A percentile compares a stretch with the other conserved stretches of the same genome.
These are phyloP conservation scores for Solanum sitiens DNA, from an alignment of 257 asterid genomes.

Conservation along the genomic window DNA sequence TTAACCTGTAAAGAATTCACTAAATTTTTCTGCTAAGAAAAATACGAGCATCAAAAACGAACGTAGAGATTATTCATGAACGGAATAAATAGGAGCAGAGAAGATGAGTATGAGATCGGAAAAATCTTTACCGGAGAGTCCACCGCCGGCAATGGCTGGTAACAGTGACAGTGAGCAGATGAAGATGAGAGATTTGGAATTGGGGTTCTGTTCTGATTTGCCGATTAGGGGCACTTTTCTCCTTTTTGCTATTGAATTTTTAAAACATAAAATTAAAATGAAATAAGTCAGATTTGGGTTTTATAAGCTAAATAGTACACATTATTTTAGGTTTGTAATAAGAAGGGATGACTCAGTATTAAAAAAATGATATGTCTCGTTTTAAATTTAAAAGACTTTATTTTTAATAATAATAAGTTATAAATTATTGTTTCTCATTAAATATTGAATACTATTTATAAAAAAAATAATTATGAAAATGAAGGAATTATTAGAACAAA, in stretches of 20 bases:
- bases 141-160: background rate
- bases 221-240: background rate
- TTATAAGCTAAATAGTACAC: background rate
- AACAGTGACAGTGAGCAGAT: background rate
- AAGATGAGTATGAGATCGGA: background rate
- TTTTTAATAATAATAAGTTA: too few species aligned
- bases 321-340: background rate
- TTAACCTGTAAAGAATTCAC: background rate
- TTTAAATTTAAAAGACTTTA: too few species aligned
- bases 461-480: too few species aligned
- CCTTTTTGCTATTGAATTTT: background rate
- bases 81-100: background rate
- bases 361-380: too few species aligned
- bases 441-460: too few species aligned
- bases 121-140: background rate
- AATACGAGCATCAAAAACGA: background rate
- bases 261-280: background rate
- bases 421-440: too few species aligned
- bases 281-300: background rate
- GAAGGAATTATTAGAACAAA: too few species aligned
- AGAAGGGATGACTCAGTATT: too few species aligned
- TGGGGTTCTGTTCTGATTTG: background rate
- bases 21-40: background rate
- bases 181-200: background rate
- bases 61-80: background rate